Evolutionary conservation across 2,329 filamentous ascomycete genomes (phyloP), one percentile per base, ranked within the genome.

Genomic region (Penicillium sp.): DNA sequence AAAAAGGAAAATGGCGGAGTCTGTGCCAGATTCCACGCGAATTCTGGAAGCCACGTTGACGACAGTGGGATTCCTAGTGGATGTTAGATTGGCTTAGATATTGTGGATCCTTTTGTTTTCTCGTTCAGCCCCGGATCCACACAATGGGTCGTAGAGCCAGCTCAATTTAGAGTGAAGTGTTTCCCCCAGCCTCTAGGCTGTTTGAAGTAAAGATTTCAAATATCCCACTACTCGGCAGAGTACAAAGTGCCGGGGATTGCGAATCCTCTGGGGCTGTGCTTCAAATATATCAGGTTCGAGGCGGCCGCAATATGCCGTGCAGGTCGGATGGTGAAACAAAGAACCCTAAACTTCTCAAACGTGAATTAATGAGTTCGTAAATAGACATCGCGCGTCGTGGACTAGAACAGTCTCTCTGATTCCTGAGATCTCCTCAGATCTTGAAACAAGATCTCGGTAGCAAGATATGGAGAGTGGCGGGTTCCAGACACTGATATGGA

Each of bases 41-140:
- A 62, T 70, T 71, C 69, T 68, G 65, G 69, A 73, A 72, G 62
- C 62, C 62, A 66, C 53, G 57, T 60, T 60, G 56, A 55, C 59
- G 48, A 55, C 47, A 25, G 53, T 27, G 35, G 46, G 53, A 45
- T 54, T 63, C 49, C 52, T 49, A 58, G 42, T 60, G 56, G 60
- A 33, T 45, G 44, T 56, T 51, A 45, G 54, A 45, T 31, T 46
- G 49, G 21, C 47, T 46, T 50, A 54, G 43, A 27, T 21, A 29
- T 42, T 29, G 33, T 50, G 29, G 27, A 23, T n/a, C 14, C 39
- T 14, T 19, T 39, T 9, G 6, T 10, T 42, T 42, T 50, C 33
- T 21, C 62, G 67, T 69, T 70, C 68, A 70, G 68, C 51, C 55
- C 46, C 50, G 61, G 61, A 66, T 67, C 59, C 29, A 42, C 58